Conservation (phyloP, 1,284 basidiomycete species). For the Bjerkandera adusta region DNA sequence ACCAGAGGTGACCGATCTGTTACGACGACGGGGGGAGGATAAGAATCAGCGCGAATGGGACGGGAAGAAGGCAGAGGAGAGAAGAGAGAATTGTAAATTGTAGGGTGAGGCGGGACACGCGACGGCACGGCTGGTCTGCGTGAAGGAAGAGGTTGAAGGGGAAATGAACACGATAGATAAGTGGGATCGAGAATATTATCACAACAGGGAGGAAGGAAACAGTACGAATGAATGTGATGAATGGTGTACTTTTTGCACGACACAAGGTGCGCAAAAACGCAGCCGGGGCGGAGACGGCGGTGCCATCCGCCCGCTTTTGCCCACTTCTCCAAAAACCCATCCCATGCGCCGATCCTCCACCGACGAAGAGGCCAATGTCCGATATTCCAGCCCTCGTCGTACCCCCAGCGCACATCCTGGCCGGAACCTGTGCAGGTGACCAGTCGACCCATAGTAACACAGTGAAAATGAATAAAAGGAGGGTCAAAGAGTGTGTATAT, state of each 20-base stretch:
- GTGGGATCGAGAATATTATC: constrained; percentile 7
- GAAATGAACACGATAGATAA: constrained; percentile 14
- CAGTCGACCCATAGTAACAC: constrained; percentile 18
- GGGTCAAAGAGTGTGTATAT: constrained; percentile 17
- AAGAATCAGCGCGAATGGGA: constrained; percentile 8
- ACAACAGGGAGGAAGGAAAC: constrained; percentile 8
- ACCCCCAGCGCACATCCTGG: constrained; percentile 16
- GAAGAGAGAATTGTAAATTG: constrained; percentile 10
- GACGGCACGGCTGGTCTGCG: too few species aligned
- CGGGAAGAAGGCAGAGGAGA: constrained; percentile 4
- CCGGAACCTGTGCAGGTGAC: constrained; percentile 7
- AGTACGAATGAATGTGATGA: constrained; percentile 11
- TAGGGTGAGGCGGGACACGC: constrained; percentile 6
- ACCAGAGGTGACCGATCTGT: constrained; percentile 17
- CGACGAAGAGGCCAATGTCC: constrained; percentile 5
- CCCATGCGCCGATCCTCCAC: too few species aligned
- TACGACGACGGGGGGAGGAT: constrained; percentile 15
- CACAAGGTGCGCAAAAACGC: constrained; percentile 7
- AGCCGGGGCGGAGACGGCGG: constrained; percentile 6
- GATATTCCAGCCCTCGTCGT: not conserved
- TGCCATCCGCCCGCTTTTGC: constrained; percentile 14
- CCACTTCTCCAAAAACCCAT: too few species aligned
- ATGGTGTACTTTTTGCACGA: constrained; percentile 11
- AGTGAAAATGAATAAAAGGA: constrained; percentile 24
- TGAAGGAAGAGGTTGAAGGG: not conserved